These are phyloP conservation scores for Cornus controversa DNA, from an alignment of 148 eudicot species.

Conservation along the genomic window DNA sequence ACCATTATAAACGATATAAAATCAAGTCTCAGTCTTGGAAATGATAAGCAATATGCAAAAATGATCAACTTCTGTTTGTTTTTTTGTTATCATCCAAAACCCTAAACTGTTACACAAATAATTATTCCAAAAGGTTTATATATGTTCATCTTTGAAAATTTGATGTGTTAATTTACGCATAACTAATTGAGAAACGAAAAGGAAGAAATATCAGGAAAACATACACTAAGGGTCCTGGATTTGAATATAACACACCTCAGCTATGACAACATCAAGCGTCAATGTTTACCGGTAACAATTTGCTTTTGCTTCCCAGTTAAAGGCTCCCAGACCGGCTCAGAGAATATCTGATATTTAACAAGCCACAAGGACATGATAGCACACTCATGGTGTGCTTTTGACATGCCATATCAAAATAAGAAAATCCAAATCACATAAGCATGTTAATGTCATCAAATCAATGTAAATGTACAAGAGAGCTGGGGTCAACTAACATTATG, in stretches of 20 bases:
- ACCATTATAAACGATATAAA: not conserved
- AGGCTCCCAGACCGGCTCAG: conserved; percentile 32
- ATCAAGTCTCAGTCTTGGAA: not conserved
- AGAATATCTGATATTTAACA: conserved; percentile 33
- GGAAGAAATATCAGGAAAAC: conserved; percentile 19
- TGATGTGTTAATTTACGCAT: not conserved
- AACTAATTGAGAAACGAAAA: not conserved
- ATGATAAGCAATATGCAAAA: not conserved
- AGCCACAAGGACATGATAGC: conserved; percentile 7
- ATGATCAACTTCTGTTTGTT: not conserved
- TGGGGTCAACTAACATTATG: not conserved
- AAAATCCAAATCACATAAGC: not conserved
- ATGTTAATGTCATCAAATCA: not conserved
- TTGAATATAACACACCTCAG: not conserved
- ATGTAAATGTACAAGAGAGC: not conserved
- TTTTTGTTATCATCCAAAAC: not conserved
- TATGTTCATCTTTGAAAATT: no score
- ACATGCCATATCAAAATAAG: not conserved
- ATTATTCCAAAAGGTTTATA: no score
- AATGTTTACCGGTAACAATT: conserved; percentile 44
- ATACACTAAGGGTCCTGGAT: conserved; percentile 61
- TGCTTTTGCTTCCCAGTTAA: conserved; percentile 51
- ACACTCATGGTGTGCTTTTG: not conserved
- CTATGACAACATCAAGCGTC: conserved; percentile 9
- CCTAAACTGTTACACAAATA: no score